These are phyloP conservation scores for Phytophthora boehmeriae DNA, from an alignment of 352 stramenopile genomes.

Conservation along the genomic window DNA sequence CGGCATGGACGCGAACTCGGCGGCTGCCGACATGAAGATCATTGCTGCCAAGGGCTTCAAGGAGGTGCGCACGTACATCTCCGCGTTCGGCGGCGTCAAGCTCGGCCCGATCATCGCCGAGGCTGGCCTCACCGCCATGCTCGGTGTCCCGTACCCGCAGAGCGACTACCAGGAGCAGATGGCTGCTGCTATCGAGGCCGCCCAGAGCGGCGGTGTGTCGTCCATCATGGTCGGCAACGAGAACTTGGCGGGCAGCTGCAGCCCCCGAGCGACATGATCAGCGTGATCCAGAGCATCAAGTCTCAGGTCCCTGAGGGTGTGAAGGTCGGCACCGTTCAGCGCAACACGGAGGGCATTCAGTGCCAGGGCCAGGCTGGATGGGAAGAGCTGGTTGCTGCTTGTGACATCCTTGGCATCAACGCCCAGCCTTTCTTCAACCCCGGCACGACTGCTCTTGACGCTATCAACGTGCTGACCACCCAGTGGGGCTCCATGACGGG, in stretches of 20 bases:
- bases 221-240: constrained; percentile 70
- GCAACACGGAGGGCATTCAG: constrained; percentile 51
- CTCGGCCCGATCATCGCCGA: constrained; percentile 49
- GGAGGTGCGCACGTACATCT: constrained; percentile 65
- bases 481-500: constrained; percentile 42
- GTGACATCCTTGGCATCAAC: constrained; percentile 51
- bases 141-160: constrained; percentile 52
- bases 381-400: constrained; percentile 31
- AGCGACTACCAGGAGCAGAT: constrained; percentile 44
- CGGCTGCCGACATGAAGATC: constrained; percentile 44
- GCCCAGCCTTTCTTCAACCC: constrained; percentile 53
- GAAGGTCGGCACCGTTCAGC: constrained; percentile 59
- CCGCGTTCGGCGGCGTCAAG: constrained; percentile 45
- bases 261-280: constrained; percentile 40
- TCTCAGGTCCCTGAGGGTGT: constrained; percentile 38
- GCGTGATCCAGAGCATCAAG: constrained; percentile 54
- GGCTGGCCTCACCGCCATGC: constrained; percentile 41
- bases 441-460: constrained; percentile 18
- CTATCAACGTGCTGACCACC: constrained; percentile 40
- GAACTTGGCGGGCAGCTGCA: constrained; percentile 36
- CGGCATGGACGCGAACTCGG: constrained; percentile 39
- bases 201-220: constrained; percentile 41
- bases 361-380: constrained; percentile 23
- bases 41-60: constrained; percentile 57
- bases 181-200: constrained; percentile 37